These are phyloP conservation scores for Berberis thunbergii DNA, from an alignment of 164 flowering plant species.

Conservation along the genomic window DNA sequence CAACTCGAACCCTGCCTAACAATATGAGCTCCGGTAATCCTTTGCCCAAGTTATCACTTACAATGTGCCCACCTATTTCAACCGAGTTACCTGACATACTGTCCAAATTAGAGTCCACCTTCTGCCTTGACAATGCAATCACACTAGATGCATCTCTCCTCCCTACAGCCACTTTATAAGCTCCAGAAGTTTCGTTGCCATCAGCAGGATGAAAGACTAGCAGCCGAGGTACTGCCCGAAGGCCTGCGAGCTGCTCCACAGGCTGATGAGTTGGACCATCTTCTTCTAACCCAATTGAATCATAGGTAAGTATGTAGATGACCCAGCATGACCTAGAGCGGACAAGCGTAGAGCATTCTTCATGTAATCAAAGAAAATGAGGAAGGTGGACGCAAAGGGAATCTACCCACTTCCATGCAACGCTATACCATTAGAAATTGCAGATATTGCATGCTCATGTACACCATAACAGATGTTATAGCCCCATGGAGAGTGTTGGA, in stretches of 20 bases:
- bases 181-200: constrained; percentile 64
- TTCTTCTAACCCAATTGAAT: constrained; percentile 71
- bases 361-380: constrained; percentile 60
- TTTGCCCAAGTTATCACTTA: constrained; percentile 39
- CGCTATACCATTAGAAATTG: constrained; percentile 54
- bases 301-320: constrained; percentile 56
- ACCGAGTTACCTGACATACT: constrained; percentile 38
- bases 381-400: constrained; percentile 56
- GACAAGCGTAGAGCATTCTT: constrained; percentile 39
- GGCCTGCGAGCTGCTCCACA: constrained; percentile 49
- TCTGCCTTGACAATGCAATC: constrained; percentile 56
- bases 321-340: constrained; percentile 55
- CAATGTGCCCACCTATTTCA: constrained; percentile 42
- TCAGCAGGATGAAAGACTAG: constrained; percentile 55
- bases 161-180: constrained; percentile 42
- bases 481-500: constrained; percentile 26
- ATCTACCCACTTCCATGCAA: constrained; percentile 48
- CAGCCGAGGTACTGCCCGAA: constrained; percentile 44
- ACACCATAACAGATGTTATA: constrained; percentile 52
- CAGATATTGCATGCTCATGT: constrained; percentile 57
- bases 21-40: constrained; percentile 38
- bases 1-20: constrained; percentile 52
- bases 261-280: constrained; percentile 83
- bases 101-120: constrained; percentile 31
- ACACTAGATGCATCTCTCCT: constrained; percentile 32